Evolutionary conservation across 2,329 filamentous ascomycete species (phyloP).

Genomic region (Pezicula carpinea): DNA sequence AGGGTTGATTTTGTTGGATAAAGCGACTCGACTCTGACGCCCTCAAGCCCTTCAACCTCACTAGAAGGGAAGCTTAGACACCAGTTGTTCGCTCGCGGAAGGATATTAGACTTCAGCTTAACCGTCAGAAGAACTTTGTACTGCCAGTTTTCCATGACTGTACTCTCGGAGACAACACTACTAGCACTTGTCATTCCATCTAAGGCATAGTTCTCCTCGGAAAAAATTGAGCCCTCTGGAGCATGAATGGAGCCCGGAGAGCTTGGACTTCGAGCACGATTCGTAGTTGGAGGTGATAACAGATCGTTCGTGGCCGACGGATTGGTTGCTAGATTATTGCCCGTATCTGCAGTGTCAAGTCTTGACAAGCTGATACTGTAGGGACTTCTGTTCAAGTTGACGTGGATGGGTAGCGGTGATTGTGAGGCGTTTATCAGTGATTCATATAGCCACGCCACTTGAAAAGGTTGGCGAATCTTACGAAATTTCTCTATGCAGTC

Average conservation of each 20-base stretch:
- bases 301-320: not conserved
- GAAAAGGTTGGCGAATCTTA: not conserved
- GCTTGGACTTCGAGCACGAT: not conserved
- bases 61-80: not conserved
- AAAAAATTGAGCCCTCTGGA: too few relatives aligned
- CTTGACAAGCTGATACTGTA: not conserved
- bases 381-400: slow-evolving; percentile 1
- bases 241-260: not conserved
- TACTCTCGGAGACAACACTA: too few relatives aligned
- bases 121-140: slow-evolving; percentile 1
- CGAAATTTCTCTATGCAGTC: not conserved
- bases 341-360: not conserved
- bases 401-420: not conserved
- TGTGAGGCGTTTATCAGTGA: not conserved
- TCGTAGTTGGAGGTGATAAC: not conserved
- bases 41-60: not conserved
- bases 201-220: too few relatives aligned
- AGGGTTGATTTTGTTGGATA: slow-evolving; percentile 1
- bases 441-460: not conserved
- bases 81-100: not conserved
- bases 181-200: too few relatives aligned
- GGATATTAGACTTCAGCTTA: not conserved
- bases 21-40: not conserved
- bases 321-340: too few relatives aligned
- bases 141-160: not conserved